A percentile compares a stretch with the other conserved stretches of the same genome.
These are phyloP conservation scores for Neonectria coccinea DNA, from an alignment of 2,329 filamentous ascomycete genomes.

Conservation along the genomic window DNA sequence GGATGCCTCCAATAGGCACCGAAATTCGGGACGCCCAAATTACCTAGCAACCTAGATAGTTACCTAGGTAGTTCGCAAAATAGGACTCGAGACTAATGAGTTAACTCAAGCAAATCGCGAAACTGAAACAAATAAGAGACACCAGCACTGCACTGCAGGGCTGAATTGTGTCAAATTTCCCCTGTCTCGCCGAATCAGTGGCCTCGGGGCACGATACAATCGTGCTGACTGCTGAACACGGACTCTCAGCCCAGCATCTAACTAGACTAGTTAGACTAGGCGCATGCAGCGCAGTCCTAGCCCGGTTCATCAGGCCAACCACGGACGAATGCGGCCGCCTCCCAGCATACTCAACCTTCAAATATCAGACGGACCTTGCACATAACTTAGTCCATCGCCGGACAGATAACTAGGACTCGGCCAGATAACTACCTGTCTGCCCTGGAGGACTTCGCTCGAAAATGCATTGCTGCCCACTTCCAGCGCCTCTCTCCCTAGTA, in stretches of 20 bases:
- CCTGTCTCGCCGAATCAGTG: not conserved
- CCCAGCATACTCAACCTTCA: not conserved
- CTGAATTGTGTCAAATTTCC: slow-evolving; percentile 9
- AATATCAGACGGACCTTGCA: not conserved
- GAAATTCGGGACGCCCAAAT: not conserved
- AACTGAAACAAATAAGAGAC: slow-evolving; percentile 2
- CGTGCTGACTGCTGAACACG: slow-evolving; percentile 10
- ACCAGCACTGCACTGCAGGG: not conserved
- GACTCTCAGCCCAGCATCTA: not conserved
- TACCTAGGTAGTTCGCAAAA: not conserved
- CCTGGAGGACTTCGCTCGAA: not conserved
- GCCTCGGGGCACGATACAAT: not conserved
- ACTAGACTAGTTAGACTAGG: too few relatives aligned
- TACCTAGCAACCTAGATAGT: too few relatives aligned
- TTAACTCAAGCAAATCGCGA: not conserved
- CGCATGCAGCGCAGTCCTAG: slow-evolving; percentile 8
- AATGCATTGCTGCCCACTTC: slow-evolving; percentile 1
- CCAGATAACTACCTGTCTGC: not conserved
- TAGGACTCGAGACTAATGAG: not conserved
- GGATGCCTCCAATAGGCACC: slow-evolving; percentile 24
- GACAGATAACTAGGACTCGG: not conserved
- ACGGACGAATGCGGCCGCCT: slow-evolving; percentile 14
- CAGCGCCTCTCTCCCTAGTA: slow-evolving; percentile 16
- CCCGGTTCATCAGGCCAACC: not conserved
- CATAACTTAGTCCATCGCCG: not conserved